Evolutionary conservation across 495 filamentous ascomycete species (phyloP), one percentile per base, ranked within the genome.

Genomic region (Neurospora sp.): DNA sequence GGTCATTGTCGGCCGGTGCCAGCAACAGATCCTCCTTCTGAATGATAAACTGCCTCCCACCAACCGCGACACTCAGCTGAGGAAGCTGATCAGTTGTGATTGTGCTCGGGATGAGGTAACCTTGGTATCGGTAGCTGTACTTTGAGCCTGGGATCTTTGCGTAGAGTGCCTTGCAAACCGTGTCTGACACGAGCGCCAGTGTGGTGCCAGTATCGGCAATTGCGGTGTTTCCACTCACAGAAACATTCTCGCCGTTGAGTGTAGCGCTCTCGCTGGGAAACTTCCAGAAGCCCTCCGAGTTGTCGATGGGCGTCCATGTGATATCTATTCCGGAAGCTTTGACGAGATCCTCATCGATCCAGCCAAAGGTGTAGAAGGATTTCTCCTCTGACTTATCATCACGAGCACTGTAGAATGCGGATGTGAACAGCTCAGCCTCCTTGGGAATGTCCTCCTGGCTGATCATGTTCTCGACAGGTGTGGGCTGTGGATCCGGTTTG

Each of bases 191-290:
- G 66, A 94, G 87, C 3, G 89, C 88, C 69, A 94, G 86, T 2
- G 91, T 92, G 42, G 92, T 93, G 73, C 91, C 92, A 4, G 92
- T 94, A 80, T 94, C 92, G 69, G 90, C 91, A 73, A 94, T 93
- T 71, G 92, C 91, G n/a, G 83, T 91, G 82, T 93, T 94, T 37
- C 85, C 86, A n/a, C 84, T 78, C 11, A 87, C 85, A 5, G 79
- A 27, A 69, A 92, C 80, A 8, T 83, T 83, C 75, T 89, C 85
- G 75, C 89, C 90, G 76, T 89, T 89, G 69, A 94, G 83, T 5
- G 85, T 86, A 42, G 85, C 86, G 12, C 88, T 89, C 69, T 86
- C 81, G 40, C 89, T 92, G 35, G 85, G 76, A 78, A 94, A 90
- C 81, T 86, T 81, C 92, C 92, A 94, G 82, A 93, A 92, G 31